A percentile compares a stretch with the other conserved stretches of the same genome.
These are phyloP conservation scores for Fusarium armeniacum DNA, from an alignment of 2,329 filamentous ascomycete genomes.

Conservation along the genomic window DNA sequence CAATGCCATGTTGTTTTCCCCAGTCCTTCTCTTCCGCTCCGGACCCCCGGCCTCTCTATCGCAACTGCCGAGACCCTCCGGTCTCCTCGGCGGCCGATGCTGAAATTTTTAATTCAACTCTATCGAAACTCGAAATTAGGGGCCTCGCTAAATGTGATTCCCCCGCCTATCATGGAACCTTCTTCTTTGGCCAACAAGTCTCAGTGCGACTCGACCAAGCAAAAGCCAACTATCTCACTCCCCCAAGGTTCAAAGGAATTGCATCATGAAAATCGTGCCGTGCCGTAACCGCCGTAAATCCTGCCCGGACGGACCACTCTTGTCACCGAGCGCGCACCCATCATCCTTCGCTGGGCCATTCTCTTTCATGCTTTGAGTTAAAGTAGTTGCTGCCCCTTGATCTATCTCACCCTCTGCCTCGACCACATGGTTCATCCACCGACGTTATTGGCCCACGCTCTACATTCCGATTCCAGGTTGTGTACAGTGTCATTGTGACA, in stretches of 20 bases:
- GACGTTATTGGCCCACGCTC: constrained; percentile 41
- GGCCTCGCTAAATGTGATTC: constrained; percentile 10
- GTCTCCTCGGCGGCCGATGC: constrained; percentile 11
- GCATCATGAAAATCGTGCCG: constrained; percentile 24
- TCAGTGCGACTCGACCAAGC: neutral
- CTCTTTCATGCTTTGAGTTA: constrained; percentile 2
- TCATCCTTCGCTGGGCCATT: constrained; percentile 14
- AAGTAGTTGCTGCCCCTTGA: constrained; percentile 15
- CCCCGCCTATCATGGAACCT: constrained; percentile 6
- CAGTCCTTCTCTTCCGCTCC: constrained; percentile 33
- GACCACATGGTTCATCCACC: constrained; percentile 45
- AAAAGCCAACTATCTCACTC: constrained; percentile 12
- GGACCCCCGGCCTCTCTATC: constrained; percentile 29
- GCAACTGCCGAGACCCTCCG: constrained; percentile 31
- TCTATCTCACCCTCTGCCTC: constrained; percentile 43
- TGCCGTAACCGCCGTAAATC: constrained; percentile 19
- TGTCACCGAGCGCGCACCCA: constrained; percentile 27
- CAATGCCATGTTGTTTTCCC: neutral
- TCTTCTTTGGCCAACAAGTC: constrained; percentile 13
- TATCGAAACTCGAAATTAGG: neutral
- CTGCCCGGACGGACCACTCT: constrained; percentile 17
- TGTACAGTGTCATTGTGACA: neutral
- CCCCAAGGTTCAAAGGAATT: constrained; percentile 4
- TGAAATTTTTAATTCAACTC: neutral
- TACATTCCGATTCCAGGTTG: constrained; percentile 8